Evolutionary conservation across 2,329 filamentous ascomycete species (phyloP), one percentile per base, ranked within the genome.

Genomic region (Pseudovirgaria hyperparasitica): DNA sequence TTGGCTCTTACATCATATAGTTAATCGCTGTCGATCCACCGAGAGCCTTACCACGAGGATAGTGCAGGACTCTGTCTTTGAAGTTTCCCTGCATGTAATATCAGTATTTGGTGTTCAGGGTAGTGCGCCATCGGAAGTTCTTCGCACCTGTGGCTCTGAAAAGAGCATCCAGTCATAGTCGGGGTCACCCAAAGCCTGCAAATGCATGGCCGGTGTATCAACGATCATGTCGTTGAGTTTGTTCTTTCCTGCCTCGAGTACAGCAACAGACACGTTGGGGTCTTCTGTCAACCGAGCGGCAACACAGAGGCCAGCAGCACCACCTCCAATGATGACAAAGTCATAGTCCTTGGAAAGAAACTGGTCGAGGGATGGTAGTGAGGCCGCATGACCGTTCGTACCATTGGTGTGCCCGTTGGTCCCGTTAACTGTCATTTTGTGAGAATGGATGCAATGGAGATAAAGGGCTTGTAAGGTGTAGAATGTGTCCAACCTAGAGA

Each of bases 1-100:
- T n/a, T n/a, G n/a, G n/a, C n/a, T n/a, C n/a, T n/a, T n/a, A n/a
- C n/a, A n/a, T n/a, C n/a, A n/a, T n/a, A n/a, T n/a, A n/a, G 27
- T 56, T 58, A 30, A 58, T 38, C 19, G 50, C 54, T 14, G 39
- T 47, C 5, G 36, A 48, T 16, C 52, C 73, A 21, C 48, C 47
- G 4, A 52, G 39, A 5, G 45, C 37, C 16, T 45, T 45, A 7
- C 46, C 47, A 16, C 43, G 37, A n/a, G 33, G 35, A 43, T 42
- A 47, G 16, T 39, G 39, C 22, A 48, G 42, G 6, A 35, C 26
- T 22, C 32, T 31, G 3, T 33, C 37, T 9, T 27, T 16, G 9
- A 39, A 23, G n/a, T 4, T 42, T 48, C 4, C 41, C 43, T 31
- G 40, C 34, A 41, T 46, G 22, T n/a, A 16, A 9, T 16, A 31